These are phyloP conservation scores for Hirschioporus abietinus DNA, from an alignment of 768 basidiomycete species.

Conservation along the genomic window DNA sequence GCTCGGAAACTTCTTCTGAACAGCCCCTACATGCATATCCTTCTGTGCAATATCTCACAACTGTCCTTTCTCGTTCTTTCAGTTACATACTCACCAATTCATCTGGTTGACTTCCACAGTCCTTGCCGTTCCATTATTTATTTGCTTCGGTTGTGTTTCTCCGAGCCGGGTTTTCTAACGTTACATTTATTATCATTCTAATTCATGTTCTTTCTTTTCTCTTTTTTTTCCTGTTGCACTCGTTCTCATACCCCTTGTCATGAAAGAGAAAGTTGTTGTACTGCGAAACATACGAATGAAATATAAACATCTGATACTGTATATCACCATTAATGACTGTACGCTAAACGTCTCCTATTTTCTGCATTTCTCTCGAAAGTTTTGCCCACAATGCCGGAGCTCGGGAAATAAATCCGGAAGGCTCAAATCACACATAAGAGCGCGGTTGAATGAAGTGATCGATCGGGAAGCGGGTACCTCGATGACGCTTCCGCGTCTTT, in stretches of 20 bases:
- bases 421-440: background rate
- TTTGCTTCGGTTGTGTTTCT: background rate
- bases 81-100: background rate
- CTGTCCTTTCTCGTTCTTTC: background rate
- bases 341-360: background rate
- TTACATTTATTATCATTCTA: background rate
- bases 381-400: background rate
- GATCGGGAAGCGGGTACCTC: background rate
- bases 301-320: background rate
- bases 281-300: background rate
- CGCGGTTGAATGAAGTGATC: background rate
- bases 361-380: background rate
- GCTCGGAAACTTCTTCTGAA: background rate
- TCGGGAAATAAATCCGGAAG: background rate
- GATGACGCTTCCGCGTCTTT: background rate
- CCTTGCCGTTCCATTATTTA: background rate
- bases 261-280: background rate
- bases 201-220: background rate
- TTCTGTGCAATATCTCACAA: background rate
- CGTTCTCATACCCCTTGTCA: background rate
- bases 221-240: background rate
- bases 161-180: background rate
- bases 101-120: background rate
- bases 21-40: background rate
- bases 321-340: background rate